These are phyloP conservation scores for Neofusicoccum sp. DNA, from an alignment of 2,329 filamentous ascomycete genomes.

Conservation along the genomic window DNA sequence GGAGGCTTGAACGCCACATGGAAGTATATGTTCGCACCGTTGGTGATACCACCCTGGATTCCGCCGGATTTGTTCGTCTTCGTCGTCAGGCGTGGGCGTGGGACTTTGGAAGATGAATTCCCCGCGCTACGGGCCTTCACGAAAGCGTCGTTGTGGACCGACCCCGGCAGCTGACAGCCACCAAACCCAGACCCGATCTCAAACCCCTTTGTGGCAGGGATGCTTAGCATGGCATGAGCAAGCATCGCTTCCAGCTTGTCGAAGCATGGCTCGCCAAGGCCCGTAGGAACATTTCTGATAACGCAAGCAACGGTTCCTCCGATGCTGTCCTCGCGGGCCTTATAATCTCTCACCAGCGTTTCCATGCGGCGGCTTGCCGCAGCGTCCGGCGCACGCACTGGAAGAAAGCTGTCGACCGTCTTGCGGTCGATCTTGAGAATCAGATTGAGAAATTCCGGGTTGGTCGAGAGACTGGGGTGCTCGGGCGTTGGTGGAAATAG, in stretches of 20 bases:
- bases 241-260: slow-evolving; percentile 93
- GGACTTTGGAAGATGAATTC: slow-evolving; percentile 30
- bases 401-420: slow-evolving; percentile 80
- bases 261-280: slow-evolving; percentile 91
- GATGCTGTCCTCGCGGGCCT: slow-evolving; percentile 82
- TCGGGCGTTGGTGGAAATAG: slow-evolving; percentile 72
- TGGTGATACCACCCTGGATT: slow-evolving; percentile 93
- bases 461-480: slow-evolving; percentile 69
- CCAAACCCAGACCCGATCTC: slow-evolving; percentile 93
- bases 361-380: slow-evolving; percentile 72
- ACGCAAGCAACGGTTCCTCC: slow-evolving; percentile 95
- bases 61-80: slow-evolving; percentile 95
- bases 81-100: slow-evolving; percentile 69
- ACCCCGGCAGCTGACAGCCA: slow-evolving; percentile 83
- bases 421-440: slow-evolving; percentile 71
- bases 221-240: slow-evolving; percentile 91
- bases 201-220: slow-evolving; percentile 94
- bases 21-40: slow-evolving; percentile 94
- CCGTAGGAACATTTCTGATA: slow-evolving; percentile 80
- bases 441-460: slow-evolving; percentile 78
- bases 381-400: slow-evolving; percentile 80
- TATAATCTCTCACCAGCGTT: slow-evolving; percentile 73
- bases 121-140: slow-evolving; percentile 58
- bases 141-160: slow-evolving; percentile 88
- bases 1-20: slow-evolving; percentile 92